These are phyloP conservation scores for Wickerhamomyces strasburgensis DNA, from an alignment of 805 yeast species.

Conservation along the genomic window DNA sequence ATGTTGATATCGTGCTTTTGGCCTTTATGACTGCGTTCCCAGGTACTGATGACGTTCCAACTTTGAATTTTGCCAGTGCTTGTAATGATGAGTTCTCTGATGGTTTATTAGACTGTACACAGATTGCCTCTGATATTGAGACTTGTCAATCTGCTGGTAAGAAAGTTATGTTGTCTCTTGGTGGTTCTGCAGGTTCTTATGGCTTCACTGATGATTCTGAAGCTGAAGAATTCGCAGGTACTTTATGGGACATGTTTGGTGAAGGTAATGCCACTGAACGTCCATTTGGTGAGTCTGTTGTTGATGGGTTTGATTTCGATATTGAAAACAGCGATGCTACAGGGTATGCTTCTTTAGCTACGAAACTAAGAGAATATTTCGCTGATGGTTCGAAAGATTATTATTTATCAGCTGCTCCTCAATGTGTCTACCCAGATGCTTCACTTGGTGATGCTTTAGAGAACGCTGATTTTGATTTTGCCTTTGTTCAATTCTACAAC, in stretches of 20 bases:
- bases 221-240: conserved; percentile 57
- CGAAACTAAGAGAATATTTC: conserved; percentile 45
- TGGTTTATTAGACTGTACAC: conserved; percentile 40
- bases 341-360: conserved; percentile 67
- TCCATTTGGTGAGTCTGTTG: conserved; percentile 63
- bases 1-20: conserved; percentile 66
- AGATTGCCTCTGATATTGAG: conserved; percentile 65
- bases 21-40: conserved; percentile 62
- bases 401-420: conserved; percentile 88
- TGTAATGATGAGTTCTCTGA: conserved; percentile 36
- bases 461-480: conserved; percentile 66
- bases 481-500: conserved; percentile 87
- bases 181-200: conserved; percentile 74
- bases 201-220: conserved; percentile 82
- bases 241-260: conserved; percentile 61
- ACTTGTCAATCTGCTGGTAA: conserved; percentile 81
- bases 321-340: conserved; percentile 59
- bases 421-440: conserved; percentile 84
- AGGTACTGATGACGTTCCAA: conserved; percentile 24
- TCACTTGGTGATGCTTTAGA: conserved; percentile 54
- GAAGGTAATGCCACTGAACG: conserved; percentile 53
- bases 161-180: conserved; percentile 69
- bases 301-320: conserved; percentile 94
- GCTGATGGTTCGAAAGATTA: conserved; percentile 53
- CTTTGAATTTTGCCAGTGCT: conserved; percentile 54